phyloP scores from a whole-genome alignment of 257 asterid species.

The Haberlea rhodopensis region DNA sequence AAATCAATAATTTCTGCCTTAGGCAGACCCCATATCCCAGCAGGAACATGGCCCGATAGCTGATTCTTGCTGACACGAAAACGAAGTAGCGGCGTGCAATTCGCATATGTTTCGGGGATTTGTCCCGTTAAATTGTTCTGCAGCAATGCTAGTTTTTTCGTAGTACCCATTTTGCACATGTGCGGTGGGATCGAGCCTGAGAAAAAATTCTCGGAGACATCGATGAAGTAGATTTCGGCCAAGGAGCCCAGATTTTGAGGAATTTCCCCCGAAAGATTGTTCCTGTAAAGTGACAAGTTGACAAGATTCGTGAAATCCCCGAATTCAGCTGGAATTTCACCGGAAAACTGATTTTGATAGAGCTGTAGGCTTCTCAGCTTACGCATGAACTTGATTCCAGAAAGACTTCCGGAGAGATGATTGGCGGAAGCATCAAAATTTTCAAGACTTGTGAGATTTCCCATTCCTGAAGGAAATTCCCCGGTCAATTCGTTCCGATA shows the following conservation, averaged over 20 bases:
- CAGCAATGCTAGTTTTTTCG: constrained; percentile 51
- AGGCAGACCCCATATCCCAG: constrained; percentile 79
- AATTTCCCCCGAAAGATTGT: constrained; percentile 57
- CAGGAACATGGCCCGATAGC: constrained; percentile 69
- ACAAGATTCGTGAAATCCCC: constrained; percentile 67
- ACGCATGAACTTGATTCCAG: constrained; percentile 49
- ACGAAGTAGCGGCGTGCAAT: constrained; percentile 52
- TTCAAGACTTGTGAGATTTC: constrained; percentile 60
- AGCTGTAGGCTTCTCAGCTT: constrained; percentile 66
- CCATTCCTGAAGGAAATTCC: constrained; percentile 61
- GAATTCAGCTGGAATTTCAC: constrained; percentile 65
- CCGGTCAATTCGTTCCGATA: constrained; percentile 55
- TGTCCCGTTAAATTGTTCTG: constrained; percentile 70
- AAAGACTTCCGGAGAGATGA: constrained; percentile 53
- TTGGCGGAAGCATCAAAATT: constrained; percentile 72
- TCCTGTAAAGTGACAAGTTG: constrained; percentile 61
- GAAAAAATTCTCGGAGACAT: constrained; percentile 64
- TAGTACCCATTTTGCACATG: constrained; percentile 77
- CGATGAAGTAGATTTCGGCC: constrained; percentile 61
- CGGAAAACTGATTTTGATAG: constrained; percentile 57
- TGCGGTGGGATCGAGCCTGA: constrained; percentile 82
- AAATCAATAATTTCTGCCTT: constrained; percentile 48
- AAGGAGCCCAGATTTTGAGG: constrained; percentile 78
- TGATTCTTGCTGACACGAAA: constrained; percentile 61
- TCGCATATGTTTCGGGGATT: constrained; percentile 64